phyloP scores from a whole-genome alignment of 129 eudicot species.

The Flaveria linearis region DNA sequence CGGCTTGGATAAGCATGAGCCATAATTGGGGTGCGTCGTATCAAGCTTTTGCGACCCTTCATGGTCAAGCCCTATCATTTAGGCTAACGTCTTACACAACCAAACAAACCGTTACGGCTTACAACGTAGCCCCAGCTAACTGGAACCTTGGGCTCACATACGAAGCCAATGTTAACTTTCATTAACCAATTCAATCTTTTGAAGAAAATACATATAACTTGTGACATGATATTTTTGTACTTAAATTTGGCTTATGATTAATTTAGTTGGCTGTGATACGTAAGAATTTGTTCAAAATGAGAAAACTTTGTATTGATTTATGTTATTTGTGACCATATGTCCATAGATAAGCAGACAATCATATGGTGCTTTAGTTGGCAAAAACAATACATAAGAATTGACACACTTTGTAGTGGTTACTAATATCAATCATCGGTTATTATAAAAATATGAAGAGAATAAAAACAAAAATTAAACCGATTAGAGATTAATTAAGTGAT shows the following conservation, averaged over 20 bases:
- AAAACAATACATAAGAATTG: too few relatives aligned
- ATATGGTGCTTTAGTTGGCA: too few relatives aligned
- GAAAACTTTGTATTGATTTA: neutral
- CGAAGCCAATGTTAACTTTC: constrained; percentile 56
- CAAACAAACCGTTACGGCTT: constrained; percentile 55
- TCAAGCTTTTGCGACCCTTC: constrained; percentile 69
- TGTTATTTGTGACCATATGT: neutral
- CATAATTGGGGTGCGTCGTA: constrained; percentile 95
- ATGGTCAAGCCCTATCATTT: constrained; percentile 74
- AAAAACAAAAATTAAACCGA: too few relatives aligned
- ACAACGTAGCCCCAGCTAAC: constrained; percentile 73
- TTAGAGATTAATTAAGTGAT: too few relatives aligned
- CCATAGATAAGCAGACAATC: too few relatives aligned
- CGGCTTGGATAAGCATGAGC: constrained; percentile 86
- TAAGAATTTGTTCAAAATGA: constrained; percentile 3
- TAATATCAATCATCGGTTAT: too few relatives aligned
- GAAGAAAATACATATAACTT: neutral
- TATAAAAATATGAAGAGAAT: too few relatives aligned
- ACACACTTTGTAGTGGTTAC: too few relatives aligned
- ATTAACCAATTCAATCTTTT: constrained; percentile 25
- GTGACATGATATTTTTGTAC: neutral
- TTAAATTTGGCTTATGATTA: neutral
- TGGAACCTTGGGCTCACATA: constrained; percentile 76
- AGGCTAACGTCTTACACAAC: constrained; percentile 62
- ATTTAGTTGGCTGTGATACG: constrained; percentile 11